Evolutionary conservation across 768 basidiomycete species (phyloP).

Genomic region (Pisolithus sp.): DNA sequence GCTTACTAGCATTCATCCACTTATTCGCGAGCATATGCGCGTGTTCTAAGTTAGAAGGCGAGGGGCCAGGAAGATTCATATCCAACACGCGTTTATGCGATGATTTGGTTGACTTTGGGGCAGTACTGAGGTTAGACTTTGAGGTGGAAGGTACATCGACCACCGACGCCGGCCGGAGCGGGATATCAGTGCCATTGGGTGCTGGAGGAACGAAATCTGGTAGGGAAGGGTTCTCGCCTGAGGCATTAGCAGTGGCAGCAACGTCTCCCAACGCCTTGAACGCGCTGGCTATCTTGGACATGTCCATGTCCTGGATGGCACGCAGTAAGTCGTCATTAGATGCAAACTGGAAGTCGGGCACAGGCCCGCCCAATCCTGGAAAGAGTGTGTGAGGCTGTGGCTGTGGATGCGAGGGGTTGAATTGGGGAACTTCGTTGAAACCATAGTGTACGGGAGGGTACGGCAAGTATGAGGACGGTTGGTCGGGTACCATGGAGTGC

Average conservation of each 20-base stretch:
- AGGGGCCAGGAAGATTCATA: conserved; percentile 36
- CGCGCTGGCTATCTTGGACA: conserved; percentile 58
- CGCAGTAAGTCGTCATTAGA: conserved; percentile 73
- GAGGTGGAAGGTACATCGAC: conserved; percentile 34
- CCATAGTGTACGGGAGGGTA: conserved; percentile 26
- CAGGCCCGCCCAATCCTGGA: conserved; percentile 12
- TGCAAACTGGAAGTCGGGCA: conserved; percentile 36
- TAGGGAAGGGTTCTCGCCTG: conserved; percentile 13
- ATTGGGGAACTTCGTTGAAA: conserved; percentile 24
- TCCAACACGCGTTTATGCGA: conserved; percentile 36
- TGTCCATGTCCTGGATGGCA: conserved; percentile 64
- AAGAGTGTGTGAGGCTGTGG: conserved; percentile 23
- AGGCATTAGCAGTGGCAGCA: conserved; percentile 37
- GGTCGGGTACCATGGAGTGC: conserved; percentile 22
- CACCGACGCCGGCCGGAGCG: conserved; percentile 30
- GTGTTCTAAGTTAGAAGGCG: conserved; percentile 47
- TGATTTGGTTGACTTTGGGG: conserved; percentile 30
- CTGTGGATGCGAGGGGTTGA: conserved; percentile 16
- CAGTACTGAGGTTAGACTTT: conserved; percentile 35
- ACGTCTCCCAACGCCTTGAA: conserved; percentile 61
- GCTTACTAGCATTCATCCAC: conserved; percentile 67
- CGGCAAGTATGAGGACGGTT: conserved; percentile 20
- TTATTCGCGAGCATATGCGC: conserved; percentile 68
- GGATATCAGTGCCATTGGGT: conserved; percentile 17
- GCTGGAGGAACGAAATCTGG: conserved; percentile 15